Evolutionary conservation across 805 yeast species (phyloP), one percentile per base, ranked within the genome.

Genomic region (Starmerella lactis-condensi): DNA sequence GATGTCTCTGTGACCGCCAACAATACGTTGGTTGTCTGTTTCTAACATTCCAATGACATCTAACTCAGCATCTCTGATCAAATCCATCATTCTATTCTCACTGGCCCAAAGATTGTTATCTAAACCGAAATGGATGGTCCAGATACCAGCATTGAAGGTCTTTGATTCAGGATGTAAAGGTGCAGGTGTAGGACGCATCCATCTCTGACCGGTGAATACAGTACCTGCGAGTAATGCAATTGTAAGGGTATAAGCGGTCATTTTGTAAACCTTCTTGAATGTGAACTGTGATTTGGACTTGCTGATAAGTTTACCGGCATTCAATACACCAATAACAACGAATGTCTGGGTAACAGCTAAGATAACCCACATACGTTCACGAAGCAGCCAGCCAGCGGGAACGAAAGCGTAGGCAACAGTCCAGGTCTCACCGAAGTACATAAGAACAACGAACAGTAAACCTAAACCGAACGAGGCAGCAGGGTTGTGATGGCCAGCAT

Each of bases 41-140:
- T 89, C 98, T 28, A 89, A 61, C 37, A 89, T 57, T 1, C 96
- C 96, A 44, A 89, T 67, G 26, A 89, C 75, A 52, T 89, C 98
- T 10, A 89, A 56, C 56, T 89, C 91, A 32, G 91, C 72, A 44
- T 85, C 96, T 37, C 58, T 61, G 37, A 89, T 69, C 30, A 85
- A 65, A 41, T 75, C 74, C 36, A 74, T 61, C 93, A 89, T 85
- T 42, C 95, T 67, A 26, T 69, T 72, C 55, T 89, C 95, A 41
- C 82, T 69, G 0, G 92, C 85, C 98, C 98, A 89, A 89, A 89
- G 75, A 50, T 82, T 93, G 53, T 89, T 89, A 52, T 89, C 98
- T 30, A 89, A 64, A 16, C 95, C 98, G 51, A 89, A 89, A 57
- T 89, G 98, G 41, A 89, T 74, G 15, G 96, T 85, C 98, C 98